Base-by-base conservation (phyloP, 345 rosid species). In the Aegle marmelos region DNA sequence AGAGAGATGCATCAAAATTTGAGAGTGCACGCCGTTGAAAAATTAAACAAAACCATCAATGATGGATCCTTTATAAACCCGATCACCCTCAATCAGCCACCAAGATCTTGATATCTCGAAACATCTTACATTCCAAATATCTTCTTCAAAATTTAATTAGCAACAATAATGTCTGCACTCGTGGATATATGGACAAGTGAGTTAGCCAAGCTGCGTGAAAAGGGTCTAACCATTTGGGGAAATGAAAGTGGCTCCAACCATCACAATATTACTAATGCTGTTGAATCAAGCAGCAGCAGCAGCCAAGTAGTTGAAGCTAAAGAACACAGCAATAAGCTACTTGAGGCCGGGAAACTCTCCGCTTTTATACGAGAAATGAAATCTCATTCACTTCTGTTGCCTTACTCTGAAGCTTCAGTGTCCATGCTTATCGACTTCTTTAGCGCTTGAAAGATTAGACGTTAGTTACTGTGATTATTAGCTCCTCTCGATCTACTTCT, bases 141-240 rank as follows among this genome's bases (percentile, higher is more conserved):
- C 50, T 3, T 45, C 50, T 45, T 45, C 50, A 13, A 45, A 45
- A 3, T 45, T 45, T 11, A 11, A 3, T 13, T 21, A 33, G 73
- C 56, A 48, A 64, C 48, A 63, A 45, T 24, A 2, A 89, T 89
- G 91, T 82, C 91, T 68, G 92, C 73, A 5, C 61, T 85, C 11
- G 81, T 82, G 64, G 94, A 90, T 79, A 87, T 75, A 53, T 87
- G 90, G 90, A 81, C 80, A 10, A 76, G 75, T 41, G 87, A 87
- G 80, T 11, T 34, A 8, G 70, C 82, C 70, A 85, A 79, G 86
- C 82, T 76, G 54, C 80, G 76, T 10, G 88, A 87, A 74, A 86
- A 82, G 69, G 71, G 85, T 65, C 82, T 48, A 64, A 39, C 83
- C 83, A 62, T 65, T 68, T 60, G 73, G 72, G 50, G 50, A 11